Conservation (phyloP, 1,284 basidiomycete species). For the Cutaneotrichosporon sp. region DNA sequence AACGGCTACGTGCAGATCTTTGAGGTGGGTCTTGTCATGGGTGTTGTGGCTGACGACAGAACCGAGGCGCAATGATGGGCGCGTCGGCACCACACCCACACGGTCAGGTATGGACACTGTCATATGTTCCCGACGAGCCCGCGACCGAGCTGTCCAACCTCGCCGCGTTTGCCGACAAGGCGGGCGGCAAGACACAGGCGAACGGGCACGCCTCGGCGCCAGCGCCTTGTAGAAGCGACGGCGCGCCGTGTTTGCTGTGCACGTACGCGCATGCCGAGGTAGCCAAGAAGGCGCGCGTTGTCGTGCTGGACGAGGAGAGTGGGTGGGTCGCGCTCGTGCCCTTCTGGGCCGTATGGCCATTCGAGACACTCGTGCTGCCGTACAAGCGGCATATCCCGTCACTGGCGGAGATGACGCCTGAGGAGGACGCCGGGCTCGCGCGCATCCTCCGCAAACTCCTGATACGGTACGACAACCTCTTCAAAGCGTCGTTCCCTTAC, state of each 20-base stretch:
- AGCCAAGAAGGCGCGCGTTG: conserved; percentile 58
- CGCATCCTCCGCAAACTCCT: conserved; percentile 64
- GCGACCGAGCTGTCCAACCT: conserved; percentile 62
- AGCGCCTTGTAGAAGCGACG: conserved; percentile 54
- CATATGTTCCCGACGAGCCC: conserved; percentile 66
- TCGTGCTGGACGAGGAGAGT: conserved; percentile 57
- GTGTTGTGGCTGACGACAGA: conserved; percentile 52
- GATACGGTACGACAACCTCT: conserved; percentile 77
- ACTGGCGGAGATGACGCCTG: conserved; percentile 56
- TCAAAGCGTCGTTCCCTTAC: conserved; percentile 83
- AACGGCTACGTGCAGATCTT: conserved; percentile 80
- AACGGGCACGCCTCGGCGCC: background rate
- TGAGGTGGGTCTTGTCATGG: conserved; percentile 55
- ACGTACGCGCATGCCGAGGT: conserved; percentile 77
- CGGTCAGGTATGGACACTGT: conserved; percentile 84
- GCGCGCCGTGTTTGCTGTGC: conserved; percentile 70
- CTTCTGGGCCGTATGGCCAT: conserved; percentile 97
- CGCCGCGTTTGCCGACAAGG: conserved; percentile 51
- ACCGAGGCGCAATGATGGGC: conserved; percentile 93
- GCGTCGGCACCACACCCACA: conserved; percentile 95
- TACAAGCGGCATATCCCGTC: conserved; percentile 71
- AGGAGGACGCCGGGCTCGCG: conserved; percentile 63
- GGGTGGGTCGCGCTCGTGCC: conserved; percentile 79
- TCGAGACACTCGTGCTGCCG: conserved; percentile 78
- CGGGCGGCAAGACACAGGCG: background rate